Evolutionary conservation across 257 asterid genomes (phyloP).

Genomic region (Buddleja alternifolia): DNA sequence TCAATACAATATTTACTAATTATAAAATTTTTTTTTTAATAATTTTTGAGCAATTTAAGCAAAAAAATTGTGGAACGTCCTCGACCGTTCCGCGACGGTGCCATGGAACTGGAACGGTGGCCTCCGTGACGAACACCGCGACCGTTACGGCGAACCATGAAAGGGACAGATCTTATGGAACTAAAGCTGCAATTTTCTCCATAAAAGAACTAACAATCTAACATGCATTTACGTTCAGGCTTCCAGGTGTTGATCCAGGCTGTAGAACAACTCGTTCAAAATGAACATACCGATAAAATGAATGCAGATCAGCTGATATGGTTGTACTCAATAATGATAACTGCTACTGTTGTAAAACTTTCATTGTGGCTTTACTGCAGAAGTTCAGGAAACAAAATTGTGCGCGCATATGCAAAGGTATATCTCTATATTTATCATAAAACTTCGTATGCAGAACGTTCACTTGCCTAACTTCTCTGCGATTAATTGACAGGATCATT

Average conservation of each 20-base stretch:
- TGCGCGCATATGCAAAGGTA: constrained; percentile 95
- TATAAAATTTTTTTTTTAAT: too few relatives aligned
- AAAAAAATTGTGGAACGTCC: too few relatives aligned
- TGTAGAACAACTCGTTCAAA: constrained; percentile 60
- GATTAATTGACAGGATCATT: constrained; percentile 68
- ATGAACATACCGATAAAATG: constrained; percentile 62
- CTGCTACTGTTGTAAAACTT: constrained; percentile 77
- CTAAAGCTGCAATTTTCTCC: too few relatives aligned
- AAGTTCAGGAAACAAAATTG: constrained; percentile 77
- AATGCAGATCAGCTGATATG: constrained; percentile 59
- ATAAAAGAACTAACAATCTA: neutral
- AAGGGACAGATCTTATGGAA: too few relatives aligned
- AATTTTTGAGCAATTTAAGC: too few relatives aligned
- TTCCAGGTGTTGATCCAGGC: constrained; percentile 89
- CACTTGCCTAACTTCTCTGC: constrained; percentile 26
- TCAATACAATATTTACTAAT: too few relatives aligned
- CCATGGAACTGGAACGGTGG: too few relatives aligned
- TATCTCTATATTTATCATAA: neutral
- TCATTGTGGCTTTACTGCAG: constrained; percentile 90
- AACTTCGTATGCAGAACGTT: neutral
- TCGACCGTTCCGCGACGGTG: too few relatives aligned
- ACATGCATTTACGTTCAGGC: constrained; percentile 44
- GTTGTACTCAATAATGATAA: constrained; percentile 78
- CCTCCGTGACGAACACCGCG: too few relatives aligned
- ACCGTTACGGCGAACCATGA: too few relatives aligned